Percentiles rank a stretch among this genome's conserved stretches.
Conservation (phyloP, 331 rosid genomes). For the Acacia concinna region DNA sequence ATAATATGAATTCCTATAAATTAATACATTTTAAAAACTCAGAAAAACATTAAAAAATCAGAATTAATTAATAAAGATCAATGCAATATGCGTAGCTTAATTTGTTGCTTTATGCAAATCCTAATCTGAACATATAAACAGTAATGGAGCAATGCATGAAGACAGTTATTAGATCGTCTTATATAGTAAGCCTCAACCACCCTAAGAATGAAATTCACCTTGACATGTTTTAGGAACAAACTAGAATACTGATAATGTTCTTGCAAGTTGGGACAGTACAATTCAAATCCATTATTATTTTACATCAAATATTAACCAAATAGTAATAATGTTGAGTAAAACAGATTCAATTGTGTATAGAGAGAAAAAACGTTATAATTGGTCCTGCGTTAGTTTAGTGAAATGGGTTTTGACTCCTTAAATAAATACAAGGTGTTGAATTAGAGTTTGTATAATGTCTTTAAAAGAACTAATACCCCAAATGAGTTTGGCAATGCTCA, state of each 20-base stretch:
- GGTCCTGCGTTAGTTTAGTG: no score
- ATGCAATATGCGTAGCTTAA: background rate
- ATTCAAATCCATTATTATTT: background rate
- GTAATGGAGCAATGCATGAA: background rate
- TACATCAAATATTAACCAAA: background rate
- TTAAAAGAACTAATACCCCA: no score
- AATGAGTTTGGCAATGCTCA: no score
- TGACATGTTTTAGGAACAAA: background rate
- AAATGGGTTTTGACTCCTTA: no score
- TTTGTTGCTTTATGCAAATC: background rate
- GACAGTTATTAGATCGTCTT: background rate
- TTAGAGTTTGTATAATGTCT: no score
- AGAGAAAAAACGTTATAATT: background rate
- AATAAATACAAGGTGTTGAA: no score
- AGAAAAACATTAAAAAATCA: background rate
- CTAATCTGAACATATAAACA: background rate
- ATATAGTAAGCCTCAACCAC: background rate
- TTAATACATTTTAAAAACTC: background rate
- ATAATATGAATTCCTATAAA: background rate
- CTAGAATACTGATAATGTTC: background rate
- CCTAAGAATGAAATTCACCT: background rate
- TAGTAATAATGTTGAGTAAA: background rate
- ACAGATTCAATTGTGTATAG: no score
- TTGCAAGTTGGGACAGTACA: background rate
- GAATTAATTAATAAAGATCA: background rate